Evolutionary conservation across 1,139 yeast genomes (phyloP), one percentile per base, ranked within the genome.

Genomic region (Geotrichum histeridarum): DNA sequence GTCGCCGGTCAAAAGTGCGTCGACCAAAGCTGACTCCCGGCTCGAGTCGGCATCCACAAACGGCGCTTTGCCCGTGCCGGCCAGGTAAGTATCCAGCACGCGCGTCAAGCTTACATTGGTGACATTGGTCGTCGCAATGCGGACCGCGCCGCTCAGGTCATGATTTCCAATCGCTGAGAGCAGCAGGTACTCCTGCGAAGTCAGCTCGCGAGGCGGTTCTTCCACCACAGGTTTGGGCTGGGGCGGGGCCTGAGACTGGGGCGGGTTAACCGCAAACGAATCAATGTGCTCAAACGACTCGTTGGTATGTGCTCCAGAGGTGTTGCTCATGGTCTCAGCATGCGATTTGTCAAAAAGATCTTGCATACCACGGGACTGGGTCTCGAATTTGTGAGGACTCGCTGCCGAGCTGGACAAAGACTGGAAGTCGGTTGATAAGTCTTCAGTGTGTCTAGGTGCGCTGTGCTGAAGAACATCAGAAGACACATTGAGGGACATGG

Each of bases 101-200:
- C 50, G 49, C 3, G 55, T 53, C 15, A 53, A 15, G 15, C 53
- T 53, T 17, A 49, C 52, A 8, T 31, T 22, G n/a, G 39, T 35
- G 4, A 53, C 53, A 35, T 53, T 45, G 12, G 36, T 44, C 2
- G 55, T 48, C 9, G 55, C 55, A 44, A 43, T 37, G 9, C 50
- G 50, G n/a, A 53, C 55, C 7, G 55, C 55, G 15, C 48, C 51
- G 11, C 50, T 51, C 43, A 53, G 15, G 41, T 53, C 55, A 15
- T 45, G 48, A 22, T 43, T 38, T 12, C 36, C 48, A 33, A 53
- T 39, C 7, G 52, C 52, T 7, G 33, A 15, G 30, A 53, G 35
- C 27, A 53, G 53, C 15, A 48, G 42, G 14, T 44, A 37, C 39
- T 53, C 55, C 7, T 44, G 33, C 12, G 47, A 41, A 6, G 50